These are phyloP conservation scores for Saccharomycopsis crataegensis DNA, from an alignment of 1,139 yeast genomes.

Conservation along the genomic window DNA sequence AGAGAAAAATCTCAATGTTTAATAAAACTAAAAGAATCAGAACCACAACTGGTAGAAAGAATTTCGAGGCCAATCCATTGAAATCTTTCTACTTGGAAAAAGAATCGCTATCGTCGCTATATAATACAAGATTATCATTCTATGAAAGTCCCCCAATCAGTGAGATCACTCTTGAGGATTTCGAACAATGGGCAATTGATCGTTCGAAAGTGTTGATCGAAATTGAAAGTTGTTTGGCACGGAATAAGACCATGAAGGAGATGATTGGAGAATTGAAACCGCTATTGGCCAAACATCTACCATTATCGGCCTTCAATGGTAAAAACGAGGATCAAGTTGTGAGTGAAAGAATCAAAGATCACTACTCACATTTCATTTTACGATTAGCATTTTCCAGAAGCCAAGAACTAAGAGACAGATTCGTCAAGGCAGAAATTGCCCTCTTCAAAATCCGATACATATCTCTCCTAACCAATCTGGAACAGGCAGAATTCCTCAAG, in stretches of 20 bases:
- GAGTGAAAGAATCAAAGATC: slow-evolving; percentile 76
- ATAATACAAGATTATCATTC: slow-evolving; percentile 44
- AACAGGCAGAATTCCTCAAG: slow-evolving; percentile 62
- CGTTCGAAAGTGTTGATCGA: slow-evolving; percentile 76
- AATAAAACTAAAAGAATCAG: slow-evolving; percentile 20
- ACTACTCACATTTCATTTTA: slow-evolving; percentile 82
- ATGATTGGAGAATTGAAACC: slow-evolving; percentile 61
- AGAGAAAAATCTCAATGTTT: slow-evolving; percentile 11
- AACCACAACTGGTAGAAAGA: slow-evolving; percentile 18
- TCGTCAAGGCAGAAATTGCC: slow-evolving; percentile 65
- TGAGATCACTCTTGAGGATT: slow-evolving; percentile 85
- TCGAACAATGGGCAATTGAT: slow-evolving; percentile 94
- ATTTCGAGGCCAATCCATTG: slow-evolving; percentile 15
- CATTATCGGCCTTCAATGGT: slow-evolving; percentile 38
- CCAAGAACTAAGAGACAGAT: slow-evolving; percentile 77
- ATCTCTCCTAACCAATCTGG: slow-evolving; percentile 34
- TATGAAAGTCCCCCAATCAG: slow-evolving; percentile 70
- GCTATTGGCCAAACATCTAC: slow-evolving; percentile 54
- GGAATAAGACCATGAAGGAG: slow-evolving; percentile 60
- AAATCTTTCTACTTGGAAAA: not conserved
- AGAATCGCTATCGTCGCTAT: slow-evolving; percentile 6
- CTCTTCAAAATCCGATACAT: slow-evolving; percentile 66
- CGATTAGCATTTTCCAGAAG: slow-evolving; percentile 85
- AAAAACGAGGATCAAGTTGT: slow-evolving; percentile 27
- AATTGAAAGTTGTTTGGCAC: slow-evolving; percentile 65